phyloP scores from a whole-genome alignment of 768 basidiomycete species.

The Tulasnella sp. region DNA sequence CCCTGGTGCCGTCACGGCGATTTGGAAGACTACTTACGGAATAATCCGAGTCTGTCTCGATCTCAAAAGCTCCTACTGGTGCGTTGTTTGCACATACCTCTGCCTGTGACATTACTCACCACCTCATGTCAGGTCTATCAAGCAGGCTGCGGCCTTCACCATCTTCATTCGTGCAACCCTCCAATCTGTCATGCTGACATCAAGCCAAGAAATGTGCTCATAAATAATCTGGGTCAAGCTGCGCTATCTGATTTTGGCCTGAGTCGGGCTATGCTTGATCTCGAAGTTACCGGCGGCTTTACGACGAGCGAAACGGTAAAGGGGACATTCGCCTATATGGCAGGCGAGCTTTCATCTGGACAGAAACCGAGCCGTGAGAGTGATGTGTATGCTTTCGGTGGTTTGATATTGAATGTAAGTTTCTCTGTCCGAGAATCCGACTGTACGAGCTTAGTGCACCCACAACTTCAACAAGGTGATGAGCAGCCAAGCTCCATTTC shows the following conservation, averaged over 20 bases:
- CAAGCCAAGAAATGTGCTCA: neutral
- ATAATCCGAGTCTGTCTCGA: neutral
- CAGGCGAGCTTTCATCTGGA: neutral
- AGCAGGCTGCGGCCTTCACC: neutral
- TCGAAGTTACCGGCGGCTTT: neutral
- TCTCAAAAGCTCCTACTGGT: neutral
- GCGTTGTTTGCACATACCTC: neutral
- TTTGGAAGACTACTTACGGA: neutral
- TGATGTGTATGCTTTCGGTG: neutral
- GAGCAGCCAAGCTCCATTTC: neutral
- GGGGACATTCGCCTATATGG: neutral
- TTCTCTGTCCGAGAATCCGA: no score
- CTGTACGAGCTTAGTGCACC: no score
- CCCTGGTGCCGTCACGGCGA: neutral
- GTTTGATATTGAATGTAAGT: neutral
- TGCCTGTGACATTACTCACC: neutral
- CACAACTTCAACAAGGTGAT: neutral
- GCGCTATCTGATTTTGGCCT: neutral
- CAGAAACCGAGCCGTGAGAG: neutral
- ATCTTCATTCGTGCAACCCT: neutral
- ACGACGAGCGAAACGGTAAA: neutral
- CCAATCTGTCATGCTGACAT: no score
- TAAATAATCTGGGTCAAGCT: neutral
- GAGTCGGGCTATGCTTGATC: neutral
- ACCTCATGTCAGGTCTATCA: no score